Evolutionary conservation across 768 basidiomycete species (phyloP), one percentile per base, ranked within the genome.

Genomic region (Lactarius sanguifluus): DNA sequence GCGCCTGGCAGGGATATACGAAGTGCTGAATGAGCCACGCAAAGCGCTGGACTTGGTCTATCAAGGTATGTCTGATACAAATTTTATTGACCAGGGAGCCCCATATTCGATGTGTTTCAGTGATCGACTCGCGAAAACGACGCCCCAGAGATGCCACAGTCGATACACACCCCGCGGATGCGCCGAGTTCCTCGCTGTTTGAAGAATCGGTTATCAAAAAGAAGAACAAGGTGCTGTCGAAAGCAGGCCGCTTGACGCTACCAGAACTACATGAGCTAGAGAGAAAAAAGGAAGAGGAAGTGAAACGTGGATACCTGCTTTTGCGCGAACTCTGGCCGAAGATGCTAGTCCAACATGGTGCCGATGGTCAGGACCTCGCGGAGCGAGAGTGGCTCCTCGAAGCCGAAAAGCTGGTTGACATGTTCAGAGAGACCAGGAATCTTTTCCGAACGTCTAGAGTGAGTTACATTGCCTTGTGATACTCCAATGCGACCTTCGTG

Each of bases 1-100:
- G 84, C 90, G 92, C 68, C 82, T 98, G 0, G 96, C 96, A 0
- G 92, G 92, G 69, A 85, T 95, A 16, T 92, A 94, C 69, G 96
- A 99, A 75, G 86, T 92, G 13, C 77, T 89, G 69, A 87, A 90
- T 54, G 86, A 94, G 69, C 87, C 90, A 1, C 80, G 86, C 18
- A 89, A 89, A 72, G 96, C 96, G 0, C 81, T 97, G 0, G 87
- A 91, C 8, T 77, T 97, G 0, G 90, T 96, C 16, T 88, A 89
- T 60, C 84, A 94, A 84, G 93, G 95, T 92, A 68, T 5, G 77
- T 34, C 36, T 61, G 30, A 15, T 20, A 9, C 2, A 23, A n/a
- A 6, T 20, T 36, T 43, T 36, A 0, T 54, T 58, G 8, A 40
- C 4, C 15, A 9, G 16, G 16, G 34, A 6, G 38, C 15, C 16